Percentiles rank a stretch among this genome's conserved stretches.
Evolutionary conservation across 495 filamentous ascomycete species (phyloP).

Genomic region (Margaritispora aquatica): DNA sequence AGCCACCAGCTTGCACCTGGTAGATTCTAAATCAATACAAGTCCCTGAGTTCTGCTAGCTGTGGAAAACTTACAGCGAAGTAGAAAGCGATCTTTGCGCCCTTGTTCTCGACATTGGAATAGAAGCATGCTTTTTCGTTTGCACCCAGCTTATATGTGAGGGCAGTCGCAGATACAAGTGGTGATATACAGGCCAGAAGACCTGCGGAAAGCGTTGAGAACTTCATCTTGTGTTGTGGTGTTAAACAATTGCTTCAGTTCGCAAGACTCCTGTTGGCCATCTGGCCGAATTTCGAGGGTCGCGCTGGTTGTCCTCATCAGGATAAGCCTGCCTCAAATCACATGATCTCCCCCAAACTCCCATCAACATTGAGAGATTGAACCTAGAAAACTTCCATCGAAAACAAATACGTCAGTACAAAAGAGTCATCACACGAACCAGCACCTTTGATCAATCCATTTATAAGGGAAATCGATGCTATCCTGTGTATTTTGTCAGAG

Average conservation of each 20-base stretch:
- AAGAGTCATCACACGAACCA: too few species aligned
- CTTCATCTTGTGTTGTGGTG: slow-evolving; percentile 37
- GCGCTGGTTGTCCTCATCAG: not conserved
- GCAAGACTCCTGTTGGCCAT: slow-evolving; percentile 4
- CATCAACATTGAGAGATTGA: too few species aligned
- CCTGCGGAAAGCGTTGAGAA: slow-evolving; percentile 39
- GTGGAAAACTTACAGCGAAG: slow-evolving; percentile 72
- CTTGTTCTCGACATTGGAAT: slow-evolving; percentile 62
- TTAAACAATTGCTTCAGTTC: not conserved
- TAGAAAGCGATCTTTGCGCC: slow-evolving; percentile 95
- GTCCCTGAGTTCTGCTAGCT: not conserved
- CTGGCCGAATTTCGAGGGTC: slow-evolving; percentile 9
- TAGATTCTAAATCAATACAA: not conserved
- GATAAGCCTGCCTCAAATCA: too few species aligned
- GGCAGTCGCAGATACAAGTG: slow-evolving; percentile 70
- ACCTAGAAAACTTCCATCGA: too few species aligned
- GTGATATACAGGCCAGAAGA: slow-evolving; percentile 57
- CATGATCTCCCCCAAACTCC: too few species aligned
- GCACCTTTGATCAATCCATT: too few species aligned
- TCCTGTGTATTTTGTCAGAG: too few species aligned
- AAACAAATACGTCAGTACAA: too few species aligned
- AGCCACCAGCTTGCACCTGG: slow-evolving; percentile 92
- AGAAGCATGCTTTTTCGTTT: slow-evolving; percentile 96
- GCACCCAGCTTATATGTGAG: slow-evolving; percentile 88
- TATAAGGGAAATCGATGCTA: too few species aligned